A percentile compares a stretch with the other conserved stretches of the same genome.
Conservation (phyloP, 2,329 filamentous ascomycete genomes). For the Trichothecium sympodiale region DNA sequence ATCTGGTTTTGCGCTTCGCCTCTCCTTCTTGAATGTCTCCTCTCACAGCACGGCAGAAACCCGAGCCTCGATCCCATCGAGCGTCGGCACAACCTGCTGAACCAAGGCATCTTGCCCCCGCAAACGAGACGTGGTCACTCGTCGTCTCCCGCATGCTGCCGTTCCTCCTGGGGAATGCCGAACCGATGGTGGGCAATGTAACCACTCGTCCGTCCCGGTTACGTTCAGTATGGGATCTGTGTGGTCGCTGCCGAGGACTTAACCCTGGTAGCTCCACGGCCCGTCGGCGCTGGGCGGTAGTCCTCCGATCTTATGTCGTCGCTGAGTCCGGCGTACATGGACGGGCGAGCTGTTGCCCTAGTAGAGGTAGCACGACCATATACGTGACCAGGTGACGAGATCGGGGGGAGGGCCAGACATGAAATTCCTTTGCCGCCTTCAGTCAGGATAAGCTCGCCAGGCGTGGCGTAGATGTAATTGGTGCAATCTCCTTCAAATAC, state of each 20-base stretch:
- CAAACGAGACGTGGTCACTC: constrained; percentile 28
- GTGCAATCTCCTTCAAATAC: constrained; percentile 23
- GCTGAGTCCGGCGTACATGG: constrained; percentile 27
- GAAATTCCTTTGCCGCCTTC: constrained; percentile 36
- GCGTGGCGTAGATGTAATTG: constrained; percentile 37
- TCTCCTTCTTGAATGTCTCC: constrained; percentile 1
- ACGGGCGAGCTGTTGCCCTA: constrained; percentile 41
- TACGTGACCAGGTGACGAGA: constrained; percentile 29
- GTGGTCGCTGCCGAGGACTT: constrained; percentile 32
- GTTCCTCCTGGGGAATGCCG: constrained; percentile 29
- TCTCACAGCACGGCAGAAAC: constrained; percentile 3
- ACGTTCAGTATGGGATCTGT: constrained; percentile 33
- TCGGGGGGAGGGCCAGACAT: constrained; percentile 33
- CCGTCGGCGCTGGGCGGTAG: constrained; percentile 27
- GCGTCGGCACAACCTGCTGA: constrained; percentile 22
- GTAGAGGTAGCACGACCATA: constrained; percentile 49
- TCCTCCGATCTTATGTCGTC: constrained; percentile 34
- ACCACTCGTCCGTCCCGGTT: constrained; percentile 35
- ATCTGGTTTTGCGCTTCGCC: not conserved
- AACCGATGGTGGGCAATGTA: constrained; percentile 39
- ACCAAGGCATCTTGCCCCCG: constrained; percentile 25
- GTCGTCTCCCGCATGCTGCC: constrained; percentile 31
- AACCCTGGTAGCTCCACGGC: constrained; percentile 32
- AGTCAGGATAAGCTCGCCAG: constrained; percentile 31
- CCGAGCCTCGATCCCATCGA: constrained; percentile 15